Evolutionary conservation across 345 rosid genomes (phyloP).

Genomic region (Brassica nigra): DNA sequence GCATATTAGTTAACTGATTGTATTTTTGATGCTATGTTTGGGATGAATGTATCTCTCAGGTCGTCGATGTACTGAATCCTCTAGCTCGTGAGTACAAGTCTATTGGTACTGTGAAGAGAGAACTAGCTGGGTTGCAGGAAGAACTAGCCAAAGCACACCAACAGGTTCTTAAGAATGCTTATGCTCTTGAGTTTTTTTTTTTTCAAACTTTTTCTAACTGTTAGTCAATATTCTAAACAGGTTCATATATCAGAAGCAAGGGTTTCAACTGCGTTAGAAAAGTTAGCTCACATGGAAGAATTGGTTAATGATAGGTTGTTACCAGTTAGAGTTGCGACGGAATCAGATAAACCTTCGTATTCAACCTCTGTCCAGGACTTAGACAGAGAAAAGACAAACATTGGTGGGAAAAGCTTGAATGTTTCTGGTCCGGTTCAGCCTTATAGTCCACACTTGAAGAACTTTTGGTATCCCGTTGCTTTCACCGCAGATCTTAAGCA

Average conservation of each 20-base stretch:
- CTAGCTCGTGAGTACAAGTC: conserved; percentile 95
- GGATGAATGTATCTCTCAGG: conserved; percentile 46
- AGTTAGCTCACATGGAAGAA: conserved; percentile 92
- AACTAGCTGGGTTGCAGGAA: conserved; percentile 85
- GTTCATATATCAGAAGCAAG: conserved; percentile 98
- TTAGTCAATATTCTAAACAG: conserved; percentile 44
- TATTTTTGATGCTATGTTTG: conserved; percentile 17
- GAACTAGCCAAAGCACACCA: conserved; percentile 82
- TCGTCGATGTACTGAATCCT: conserved; percentile 95
- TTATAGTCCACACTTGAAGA: conserved; percentile 71
- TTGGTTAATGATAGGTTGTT: conserved; percentile 83
- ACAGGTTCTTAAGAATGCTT: conserved; percentile 55
- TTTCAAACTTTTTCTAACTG: not conserved
- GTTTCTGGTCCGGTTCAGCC: conserved; percentile 93
- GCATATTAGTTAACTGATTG: conserved; percentile 47
- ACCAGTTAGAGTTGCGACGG: conserved; percentile 55
- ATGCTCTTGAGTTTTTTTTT: not conserved
- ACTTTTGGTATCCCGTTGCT: conserved; percentile 95
- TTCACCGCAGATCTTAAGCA: conserved; percentile 83
- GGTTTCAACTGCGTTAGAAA: conserved; percentile 84
- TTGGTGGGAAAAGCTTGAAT: conserved; percentile 65
- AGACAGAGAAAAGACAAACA: conserved; percentile 48
- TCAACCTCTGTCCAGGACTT: conserved; percentile 52
- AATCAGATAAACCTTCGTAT: conserved; percentile 41
- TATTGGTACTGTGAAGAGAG: conserved; percentile 86